Base-by-base conservation (phyloP, 2,329 filamentous ascomycete genomes). In the Penicillium crustosum region DNA sequence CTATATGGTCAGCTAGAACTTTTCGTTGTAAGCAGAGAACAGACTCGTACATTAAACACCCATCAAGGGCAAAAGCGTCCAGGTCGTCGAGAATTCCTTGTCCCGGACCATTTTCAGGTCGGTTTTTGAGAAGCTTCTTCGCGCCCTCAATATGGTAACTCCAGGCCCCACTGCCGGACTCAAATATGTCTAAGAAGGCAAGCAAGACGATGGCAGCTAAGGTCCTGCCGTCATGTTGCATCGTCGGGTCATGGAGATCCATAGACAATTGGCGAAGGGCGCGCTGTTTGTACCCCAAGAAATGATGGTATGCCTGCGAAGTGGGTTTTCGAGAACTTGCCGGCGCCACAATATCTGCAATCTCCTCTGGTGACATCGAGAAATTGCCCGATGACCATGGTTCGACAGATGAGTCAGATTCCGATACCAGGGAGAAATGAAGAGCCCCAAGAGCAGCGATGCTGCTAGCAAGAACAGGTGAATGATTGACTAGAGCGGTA, bases 121-220 rank as follows among this genome's bases (percentile, higher is more conserved):
- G 68, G 9, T 71, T 70, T 39, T 75, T 72, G 27, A 82, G 73
- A 21, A 82, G 70, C 54, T 75, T 77, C 61, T 78, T 77, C n/a
- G 79, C 80, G 7, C 81, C 81, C 58, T 80, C 78, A 49, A 82
- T 74, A 58, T 83, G 81, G 35, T 79, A 75, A 61, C 76, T 81
- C 80, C 81, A 83, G 35, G 79, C 76, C 12, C 79, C 79, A 49
- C 74, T 76, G 15, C 81, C 81, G 0, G 80, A 82, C 59, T 81
- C 79, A 6, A 82, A 74, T 6, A 81, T 70, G 54, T 81, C 80
- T 58, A 81, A 76, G 21, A 81, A 76, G 55, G 81, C 77, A 56
- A 82, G 77, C 6, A 82, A 70, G 21, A 82, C 70, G 27, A 82
- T 79, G 0, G 78, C 75, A 17, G 77, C 78, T 48, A 82, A 58